These are phyloP conservation scores for Fusarium longipes DNA, from an alignment of 2,329 filamentous ascomycete species.

Conservation along the genomic window DNA sequence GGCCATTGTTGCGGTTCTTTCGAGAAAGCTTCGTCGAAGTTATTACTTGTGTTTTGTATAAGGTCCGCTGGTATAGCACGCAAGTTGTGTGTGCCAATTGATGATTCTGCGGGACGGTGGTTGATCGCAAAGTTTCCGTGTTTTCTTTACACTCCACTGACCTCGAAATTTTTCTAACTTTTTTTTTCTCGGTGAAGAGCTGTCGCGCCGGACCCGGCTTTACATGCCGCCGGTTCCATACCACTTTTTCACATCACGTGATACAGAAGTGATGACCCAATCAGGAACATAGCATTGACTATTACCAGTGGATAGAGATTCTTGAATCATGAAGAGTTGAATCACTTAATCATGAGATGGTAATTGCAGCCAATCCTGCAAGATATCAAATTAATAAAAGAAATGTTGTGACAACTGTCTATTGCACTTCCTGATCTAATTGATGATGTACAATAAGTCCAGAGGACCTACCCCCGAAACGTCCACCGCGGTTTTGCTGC, in stretches of 20 bases:
- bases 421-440: constrained; percentile 53
- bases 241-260: constrained; percentile 22
- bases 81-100: constrained; percentile 39
- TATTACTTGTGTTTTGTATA: constrained; percentile 18
- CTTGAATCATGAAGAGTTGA: constrained; percentile 1
- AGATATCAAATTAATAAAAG: constrained; percentile 28
- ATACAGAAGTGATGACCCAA: constrained; percentile 17
- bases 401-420: constrained; percentile 49
- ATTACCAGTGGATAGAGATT: constrained; percentile 39
- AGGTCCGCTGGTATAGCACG: constrained; percentile 12
- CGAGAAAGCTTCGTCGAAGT: constrained; percentile 24
- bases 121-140: constrained; percentile 44
- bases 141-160: constrained; percentile 45
- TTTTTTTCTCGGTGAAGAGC: constrained; percentile 50
- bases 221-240: constrained; percentile 49
- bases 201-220: constrained; percentile 45
- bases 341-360: constrained; percentile 13
- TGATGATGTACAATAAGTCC: constrained; percentile 56
- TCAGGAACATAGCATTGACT: constrained; percentile 37
- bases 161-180: constrained; percentile 51
- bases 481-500: constrained; percentile 27
- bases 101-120: constrained; percentile 31
- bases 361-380: background rate
- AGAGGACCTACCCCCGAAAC: constrained; percentile 49
- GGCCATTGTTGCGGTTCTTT: constrained; percentile 55